A percentile compares a stretch with the other conserved stretches of the same genome.
phyloP scores from a whole-genome alignment of 129 eudicot genomes.

The Centrapalus pauciflorus region DNA sequence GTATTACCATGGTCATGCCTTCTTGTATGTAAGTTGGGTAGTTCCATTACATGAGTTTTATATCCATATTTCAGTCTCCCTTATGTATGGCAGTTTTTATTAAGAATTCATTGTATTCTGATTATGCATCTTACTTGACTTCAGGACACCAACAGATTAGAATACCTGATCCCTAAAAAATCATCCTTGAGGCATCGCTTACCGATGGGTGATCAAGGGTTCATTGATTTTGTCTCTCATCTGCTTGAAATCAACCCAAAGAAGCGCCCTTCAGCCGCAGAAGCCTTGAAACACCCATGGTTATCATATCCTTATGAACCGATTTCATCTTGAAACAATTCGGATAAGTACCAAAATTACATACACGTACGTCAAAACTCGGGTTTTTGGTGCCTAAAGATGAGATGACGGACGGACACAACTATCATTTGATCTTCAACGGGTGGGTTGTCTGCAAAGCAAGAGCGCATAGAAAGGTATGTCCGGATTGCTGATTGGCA shows the following conservation, averaged over 20 bases:
- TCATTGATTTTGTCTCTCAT: constrained; percentile 77
- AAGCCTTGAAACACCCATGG: constrained; percentile 92
- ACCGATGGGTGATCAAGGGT: constrained; percentile 98
- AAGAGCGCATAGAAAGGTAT: constrained; percentile 4
- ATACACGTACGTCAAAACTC: constrained; percentile 1
- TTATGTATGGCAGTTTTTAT: background rate
- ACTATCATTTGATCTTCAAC: background rate
- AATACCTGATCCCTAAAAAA: constrained; percentile 85
- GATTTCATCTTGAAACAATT: constrained; percentile 57
- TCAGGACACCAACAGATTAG: constrained; percentile 79
- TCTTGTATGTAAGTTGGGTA: background rate
- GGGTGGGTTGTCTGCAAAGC: constrained; percentile 5
- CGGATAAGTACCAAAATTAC: constrained; percentile 15
- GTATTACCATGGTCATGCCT: background rate
- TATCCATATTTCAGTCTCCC: background rate
- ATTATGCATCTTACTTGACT: background rate
- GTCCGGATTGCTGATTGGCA: constrained; percentile 9
- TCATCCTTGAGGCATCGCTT: constrained; percentile 79
- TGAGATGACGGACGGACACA: constrained; percentile 1
- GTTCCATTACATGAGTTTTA: background rate
- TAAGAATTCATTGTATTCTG: background rate
- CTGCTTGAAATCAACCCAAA: constrained; percentile 79
- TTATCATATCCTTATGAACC: constrained; percentile 91
- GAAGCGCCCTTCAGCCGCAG: constrained; percentile 82
- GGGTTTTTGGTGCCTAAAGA: no score